A percentile compares a stretch with the other conserved stretches of the same genome.
phyloP scores from a whole-genome alignment of 805 yeast species.

The Barnettozyma populi region DNA sequence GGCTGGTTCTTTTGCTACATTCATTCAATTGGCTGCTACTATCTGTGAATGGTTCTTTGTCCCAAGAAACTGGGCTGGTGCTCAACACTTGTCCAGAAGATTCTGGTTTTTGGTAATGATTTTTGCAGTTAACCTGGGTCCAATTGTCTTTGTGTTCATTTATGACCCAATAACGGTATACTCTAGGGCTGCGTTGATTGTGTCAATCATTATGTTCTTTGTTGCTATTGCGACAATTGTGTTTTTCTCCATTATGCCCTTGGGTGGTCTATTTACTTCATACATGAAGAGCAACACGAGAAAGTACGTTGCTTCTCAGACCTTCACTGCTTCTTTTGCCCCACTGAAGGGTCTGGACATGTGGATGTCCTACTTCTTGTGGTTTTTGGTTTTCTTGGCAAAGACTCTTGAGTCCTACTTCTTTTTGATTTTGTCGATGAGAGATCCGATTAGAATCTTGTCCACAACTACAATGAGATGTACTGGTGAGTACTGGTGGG shows the following conservation, averaged over 20 bases:
- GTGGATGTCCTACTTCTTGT: constrained; percentile 92
- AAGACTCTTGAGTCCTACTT: constrained; percentile 87
- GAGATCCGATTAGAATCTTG: constrained; percentile 92
- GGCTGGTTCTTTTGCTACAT: constrained; percentile 84
- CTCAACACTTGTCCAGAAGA: constrained; percentile 91
- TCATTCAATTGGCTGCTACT: constrained; percentile 83
- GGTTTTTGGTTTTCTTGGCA: constrained; percentile 87
- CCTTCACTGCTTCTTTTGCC: constrained; percentile 90
- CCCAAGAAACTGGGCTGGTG: constrained; percentile 99
- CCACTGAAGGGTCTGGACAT: constrained; percentile 80
- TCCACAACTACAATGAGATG: constrained; percentile 88
- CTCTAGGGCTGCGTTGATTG: constrained; percentile 69
- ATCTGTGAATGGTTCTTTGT: constrained; percentile 92
- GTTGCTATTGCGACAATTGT: constrained; percentile 78
- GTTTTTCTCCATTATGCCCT: constrained; percentile 91
- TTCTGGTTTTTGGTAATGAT: constrained; percentile 66
- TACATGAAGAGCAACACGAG: constrained; percentile 84
- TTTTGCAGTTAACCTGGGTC: constrained; percentile 71
- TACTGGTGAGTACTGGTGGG: constrained; percentile 91
- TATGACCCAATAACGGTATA: constrained; percentile 64
- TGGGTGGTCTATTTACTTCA: constrained; percentile 93
- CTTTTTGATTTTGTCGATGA: constrained; percentile 81
- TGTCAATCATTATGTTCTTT: constrained; percentile 84
- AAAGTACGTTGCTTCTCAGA: constrained; percentile 86
- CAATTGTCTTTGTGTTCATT: constrained; percentile 79